Evolutionary conservation across 1,284 basidiomycete genomes (phyloP), one percentile per base, ranked within the genome.

Genomic region (Coriolopsis trogii): DNA sequence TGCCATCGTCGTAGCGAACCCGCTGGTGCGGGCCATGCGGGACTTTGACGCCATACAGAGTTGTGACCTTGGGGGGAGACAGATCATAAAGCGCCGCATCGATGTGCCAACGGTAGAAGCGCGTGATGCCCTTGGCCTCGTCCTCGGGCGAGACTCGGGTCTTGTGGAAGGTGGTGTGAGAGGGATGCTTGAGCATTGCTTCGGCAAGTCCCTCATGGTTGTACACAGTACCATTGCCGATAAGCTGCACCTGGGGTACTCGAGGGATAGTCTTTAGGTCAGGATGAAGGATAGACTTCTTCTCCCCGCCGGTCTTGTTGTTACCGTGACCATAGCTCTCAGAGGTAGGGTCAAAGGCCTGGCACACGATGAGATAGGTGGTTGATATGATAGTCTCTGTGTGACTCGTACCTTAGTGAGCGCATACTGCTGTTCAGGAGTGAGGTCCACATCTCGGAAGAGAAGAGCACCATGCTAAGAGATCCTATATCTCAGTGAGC

Each of bases 61-160:
- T 93, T 2, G 95, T 97, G 34, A 93, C 93, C 61, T 81, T 87
- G 3, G 94, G 94, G n/a, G 91, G 91, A 20, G 83, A 82, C 21
- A 93, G 81, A 56, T 91, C 85, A 69, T 96, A 97, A 23, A 96
- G 72, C 0, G 94, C 94, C 1, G 94, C 94, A 63, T 97, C 94
- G 69, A 96, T 95, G 71, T 96, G 93, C 92, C 93, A 94, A 47
- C 92, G 79, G 68, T 94, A 95, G 78, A 92, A 95, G 25, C 93
- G 82, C 10, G 93, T 95, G 37, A 77, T 70, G 23, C 91, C 91
- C 46, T 80, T 78, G 9, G 73, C 81, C 61, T 91, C 88, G 56
- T 96, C 93, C 61, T 89, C 89, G 2, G 80, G 76, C 3, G 85
- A 84, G 24, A 95, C 79, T n/a, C 73, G 73, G 28, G 87, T 87